A percentile compares a stretch with the other conserved stretches of the same genome.
Conservation (phyloP, 1,284 basidiomycete genomes). For the Rhodofomes roseus region DNA sequence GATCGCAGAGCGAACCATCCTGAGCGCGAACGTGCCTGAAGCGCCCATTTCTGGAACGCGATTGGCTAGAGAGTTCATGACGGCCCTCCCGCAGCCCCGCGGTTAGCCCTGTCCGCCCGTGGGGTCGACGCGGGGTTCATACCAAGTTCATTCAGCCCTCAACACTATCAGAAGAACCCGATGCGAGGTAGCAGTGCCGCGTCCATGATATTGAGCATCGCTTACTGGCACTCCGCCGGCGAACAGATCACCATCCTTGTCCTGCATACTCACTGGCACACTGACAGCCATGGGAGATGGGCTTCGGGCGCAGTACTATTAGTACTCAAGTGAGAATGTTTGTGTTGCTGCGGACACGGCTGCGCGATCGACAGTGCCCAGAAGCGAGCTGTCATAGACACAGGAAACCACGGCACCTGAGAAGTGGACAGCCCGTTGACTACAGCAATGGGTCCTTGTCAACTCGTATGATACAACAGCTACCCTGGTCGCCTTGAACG, state of each 20-base stretch:
- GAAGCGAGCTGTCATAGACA: neutral
- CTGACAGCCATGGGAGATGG: too few relatives aligned
- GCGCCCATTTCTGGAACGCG: neutral
- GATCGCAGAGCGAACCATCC: slow-evolving; percentile 5
- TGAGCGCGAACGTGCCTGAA: neutral
- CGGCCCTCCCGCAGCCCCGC: neutral
- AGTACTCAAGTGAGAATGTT: neutral
- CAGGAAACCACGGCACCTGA: neutral
- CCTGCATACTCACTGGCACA: too few relatives aligned
- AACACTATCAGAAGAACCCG: too few relatives aligned
- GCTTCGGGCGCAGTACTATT: too few relatives aligned
- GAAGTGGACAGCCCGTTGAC: too few relatives aligned
- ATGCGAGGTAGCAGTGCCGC: too few relatives aligned
- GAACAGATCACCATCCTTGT: too few relatives aligned
- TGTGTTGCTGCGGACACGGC: neutral
- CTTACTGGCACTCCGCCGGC: too few relatives aligned
- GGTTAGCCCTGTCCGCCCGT: neutral
- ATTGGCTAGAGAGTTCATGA: neutral
- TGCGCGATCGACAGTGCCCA: neutral
- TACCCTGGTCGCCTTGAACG: too few relatives aligned
- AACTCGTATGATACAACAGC: too few relatives aligned
- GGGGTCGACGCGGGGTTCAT: neutral
- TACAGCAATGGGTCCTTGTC: too few relatives aligned
- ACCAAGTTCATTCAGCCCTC: neutral
- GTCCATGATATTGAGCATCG: too few relatives aligned